Evolutionary conservation across 2,329 filamentous ascomycete species (phyloP).

Genomic region (Myriangium duriaei): DNA sequence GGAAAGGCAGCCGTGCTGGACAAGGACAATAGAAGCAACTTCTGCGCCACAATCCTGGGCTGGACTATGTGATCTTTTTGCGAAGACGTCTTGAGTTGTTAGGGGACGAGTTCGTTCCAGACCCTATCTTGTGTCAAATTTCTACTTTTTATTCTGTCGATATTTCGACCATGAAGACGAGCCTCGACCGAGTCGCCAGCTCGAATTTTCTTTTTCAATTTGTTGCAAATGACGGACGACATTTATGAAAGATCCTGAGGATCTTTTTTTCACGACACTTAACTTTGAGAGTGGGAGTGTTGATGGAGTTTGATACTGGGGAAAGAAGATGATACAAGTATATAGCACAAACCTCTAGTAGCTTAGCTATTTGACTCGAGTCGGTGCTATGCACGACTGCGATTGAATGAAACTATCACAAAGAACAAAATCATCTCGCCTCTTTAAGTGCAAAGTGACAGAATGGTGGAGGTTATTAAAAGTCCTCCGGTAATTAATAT

Average conservation of each 20-base stretch:
- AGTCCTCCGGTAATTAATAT: background rate
- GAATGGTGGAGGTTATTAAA: too few relatives aligned
- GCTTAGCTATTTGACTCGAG: background rate
- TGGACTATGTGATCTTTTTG: conserved; percentile 11
- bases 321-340: background rate
- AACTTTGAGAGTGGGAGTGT: too few relatives aligned
- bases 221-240: background rate
- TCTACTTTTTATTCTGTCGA: background rate
- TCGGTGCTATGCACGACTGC: background rate
- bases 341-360: background rate
- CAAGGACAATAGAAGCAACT: conserved; percentile 35
- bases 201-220: background rate
- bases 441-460: too few relatives aligned
- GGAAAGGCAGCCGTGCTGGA: conserved; percentile 26
- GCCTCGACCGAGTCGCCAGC: too few relatives aligned
- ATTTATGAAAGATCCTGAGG: too few relatives aligned
- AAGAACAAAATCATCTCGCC: too few relatives aligned
- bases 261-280: too few relatives aligned
- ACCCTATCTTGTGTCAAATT: too few relatives aligned
- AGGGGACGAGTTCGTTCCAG: too few relatives aligned
- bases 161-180: background rate
- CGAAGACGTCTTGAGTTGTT: too few relatives aligned
- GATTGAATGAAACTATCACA: too few relatives aligned
- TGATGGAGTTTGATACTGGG: too few relatives aligned
- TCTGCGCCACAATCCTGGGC: conserved; percentile 34